These are phyloP conservation scores for Knoxdaviesia proteae DNA, from an alignment of 2,329 filamentous ascomycete genomes.

Conservation along the genomic window DNA sequence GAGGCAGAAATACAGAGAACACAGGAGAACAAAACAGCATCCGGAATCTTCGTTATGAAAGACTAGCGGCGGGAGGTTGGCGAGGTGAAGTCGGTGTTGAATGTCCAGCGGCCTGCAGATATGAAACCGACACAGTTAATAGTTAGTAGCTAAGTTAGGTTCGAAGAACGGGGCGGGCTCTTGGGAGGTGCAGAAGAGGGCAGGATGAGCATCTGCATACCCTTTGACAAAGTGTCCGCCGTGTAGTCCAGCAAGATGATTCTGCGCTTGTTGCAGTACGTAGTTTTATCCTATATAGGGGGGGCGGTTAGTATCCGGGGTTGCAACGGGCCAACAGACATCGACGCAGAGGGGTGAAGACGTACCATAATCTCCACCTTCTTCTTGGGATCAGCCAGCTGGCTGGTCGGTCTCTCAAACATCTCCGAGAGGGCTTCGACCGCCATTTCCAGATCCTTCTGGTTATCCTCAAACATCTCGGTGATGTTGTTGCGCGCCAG, in stretches of 20 bases:
- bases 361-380: conserved; percentile 77
- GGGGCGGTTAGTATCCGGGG: not conserved
- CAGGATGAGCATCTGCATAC: conserved; percentile 22
- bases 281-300: conserved; percentile 52
- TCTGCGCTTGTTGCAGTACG: conserved; percentile 84
- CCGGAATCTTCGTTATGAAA: no score
- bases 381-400: conserved; percentile 67
- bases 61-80: not conserved
- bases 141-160: not conserved
- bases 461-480: conserved; percentile 96
- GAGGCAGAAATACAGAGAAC: no score
- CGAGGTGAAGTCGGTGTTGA: conserved; percentile 1
- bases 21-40: not conserved
- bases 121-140: not conserved
- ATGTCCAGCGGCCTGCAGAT: conserved; percentile 4
- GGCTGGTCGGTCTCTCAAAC: conserved; percentile 91
- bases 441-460: conserved; percentile 92
- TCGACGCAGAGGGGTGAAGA: not conserved
- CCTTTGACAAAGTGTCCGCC: conserved; percentile 72
- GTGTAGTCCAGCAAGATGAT: conserved; percentile 83
- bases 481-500: conserved; percentile 89
- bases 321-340: not conserved
- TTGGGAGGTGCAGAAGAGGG: not conserved
- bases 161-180: not conserved
- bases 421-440: conserved; percentile 95